phyloP scores from a whole-genome alignment of 1,284 basidiomycete species.

The Cryptococcus sp. region DNA sequence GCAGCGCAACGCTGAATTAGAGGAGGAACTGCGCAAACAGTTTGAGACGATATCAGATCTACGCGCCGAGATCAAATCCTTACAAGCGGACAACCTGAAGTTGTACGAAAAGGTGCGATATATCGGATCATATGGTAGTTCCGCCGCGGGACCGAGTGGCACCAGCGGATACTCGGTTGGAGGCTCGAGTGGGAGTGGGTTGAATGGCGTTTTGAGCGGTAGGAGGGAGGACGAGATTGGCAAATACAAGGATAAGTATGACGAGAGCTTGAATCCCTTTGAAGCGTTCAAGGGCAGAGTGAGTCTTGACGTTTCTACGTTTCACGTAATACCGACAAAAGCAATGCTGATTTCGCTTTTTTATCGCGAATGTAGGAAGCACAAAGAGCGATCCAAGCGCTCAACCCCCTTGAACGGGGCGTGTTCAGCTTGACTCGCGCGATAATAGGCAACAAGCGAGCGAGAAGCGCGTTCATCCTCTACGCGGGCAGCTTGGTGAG shows the following conservation, averaged over 20 bases:
- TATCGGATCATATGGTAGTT: conserved; percentile 80
- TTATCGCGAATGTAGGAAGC: conserved; percentile 68
- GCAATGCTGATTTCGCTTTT: not conserved
- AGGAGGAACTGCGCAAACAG: conserved; percentile 95
- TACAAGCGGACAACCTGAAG: conserved; percentile 91
- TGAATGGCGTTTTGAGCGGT: conserved; percentile 38
- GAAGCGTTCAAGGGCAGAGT: conserved; percentile 93
- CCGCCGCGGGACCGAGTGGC: conserved; percentile 2
- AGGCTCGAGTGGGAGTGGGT: conserved; percentile 21
- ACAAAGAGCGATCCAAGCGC: conserved; percentile 80
- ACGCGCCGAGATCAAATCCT: conserved; percentile 78
- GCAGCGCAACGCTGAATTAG: conserved; percentile 91
- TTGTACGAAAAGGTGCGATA: conserved; percentile 95
- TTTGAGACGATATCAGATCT: conserved; percentile 90
- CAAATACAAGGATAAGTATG: conserved; percentile 87
- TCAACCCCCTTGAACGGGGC: conserved; percentile 88
- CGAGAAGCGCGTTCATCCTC: conserved; percentile 58
- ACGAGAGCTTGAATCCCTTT: conserved; percentile 96
- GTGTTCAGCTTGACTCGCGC: conserved; percentile 81
- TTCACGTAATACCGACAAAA: not conserved
- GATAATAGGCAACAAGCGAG: conserved; percentile 83
- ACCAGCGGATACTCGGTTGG: conserved; percentile 10
- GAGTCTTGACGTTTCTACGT: conserved; percentile 48
- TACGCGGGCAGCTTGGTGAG: conserved; percentile 50
- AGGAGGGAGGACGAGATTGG: conserved; percentile 70